Conservation (phyloP, 768 basidiomycete species). For the Suillus luteus region DNA sequence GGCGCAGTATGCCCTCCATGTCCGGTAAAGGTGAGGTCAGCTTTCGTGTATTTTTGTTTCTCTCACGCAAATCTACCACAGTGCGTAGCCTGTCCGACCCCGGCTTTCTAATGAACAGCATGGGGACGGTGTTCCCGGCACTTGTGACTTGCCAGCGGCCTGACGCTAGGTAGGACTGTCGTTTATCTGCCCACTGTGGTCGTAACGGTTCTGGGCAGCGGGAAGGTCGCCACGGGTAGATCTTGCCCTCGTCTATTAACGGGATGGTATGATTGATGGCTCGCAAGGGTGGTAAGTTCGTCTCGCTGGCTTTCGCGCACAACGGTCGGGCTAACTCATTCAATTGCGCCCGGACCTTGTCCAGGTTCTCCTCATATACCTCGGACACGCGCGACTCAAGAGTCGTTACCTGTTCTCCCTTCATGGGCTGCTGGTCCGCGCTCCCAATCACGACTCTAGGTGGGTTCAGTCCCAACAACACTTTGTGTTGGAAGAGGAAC, state of each 20-base stretch:
- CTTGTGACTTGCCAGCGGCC: too few relatives aligned
- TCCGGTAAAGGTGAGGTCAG: too few relatives aligned
- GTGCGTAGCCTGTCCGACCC: too few relatives aligned
- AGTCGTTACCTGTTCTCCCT: rapidly evolving
- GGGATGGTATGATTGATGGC: not conserved
- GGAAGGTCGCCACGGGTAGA: not conserved
- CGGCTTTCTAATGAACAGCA: too few relatives aligned
- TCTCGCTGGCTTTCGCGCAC: not conserved
- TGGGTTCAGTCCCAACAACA: not conserved
- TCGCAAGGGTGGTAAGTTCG: rapidly evolving
- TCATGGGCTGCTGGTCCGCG: rapidly evolving
- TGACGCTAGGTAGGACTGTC: rapidly evolving
- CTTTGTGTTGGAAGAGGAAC: not conserved
- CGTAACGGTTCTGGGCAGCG: rapidly evolving
- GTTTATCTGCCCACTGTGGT: not conserved
- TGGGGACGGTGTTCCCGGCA: too few relatives aligned
- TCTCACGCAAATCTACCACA: rapidly evolving
- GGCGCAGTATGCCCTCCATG: too few relatives aligned
- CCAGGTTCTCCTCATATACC: not conserved
- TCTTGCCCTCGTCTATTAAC: rapidly evolving
- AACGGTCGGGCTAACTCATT: rapidly evolving
- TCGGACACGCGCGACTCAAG: not conserved
- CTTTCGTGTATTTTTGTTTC: too few relatives aligned
- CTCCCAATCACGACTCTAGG: not conserved
- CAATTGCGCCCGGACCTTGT: rapidly evolving